Base-by-base conservation (phyloP, 2,329 filamentous ascomycete species). In the Ambrosiella cleistominuta region DNA sequence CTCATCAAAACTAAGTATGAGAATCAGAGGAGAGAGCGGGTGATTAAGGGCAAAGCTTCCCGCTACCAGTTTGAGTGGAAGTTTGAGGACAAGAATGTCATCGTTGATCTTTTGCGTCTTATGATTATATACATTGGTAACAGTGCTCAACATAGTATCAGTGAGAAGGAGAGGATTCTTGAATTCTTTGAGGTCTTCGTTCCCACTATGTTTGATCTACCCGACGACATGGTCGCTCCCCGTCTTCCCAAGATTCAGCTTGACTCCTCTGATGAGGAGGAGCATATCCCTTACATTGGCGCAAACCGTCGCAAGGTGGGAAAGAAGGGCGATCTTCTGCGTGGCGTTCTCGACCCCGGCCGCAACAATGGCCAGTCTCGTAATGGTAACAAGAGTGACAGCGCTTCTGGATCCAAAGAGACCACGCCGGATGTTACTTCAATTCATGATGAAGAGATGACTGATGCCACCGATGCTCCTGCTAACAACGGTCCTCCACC, bases 1-100 rank as follows among this genome's bases (percentile, higher is more conserved):
- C 84, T 93, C 61, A 90, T 97, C 67, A 89, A 93, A 70, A 89
- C 88, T 54, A 94, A 89, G 68, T 86, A 91, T 64, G 90, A 97
- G 68, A 90, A 96, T 70, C 86, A 91, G 67, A 83, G 86, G 66
- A 86, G 86, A 56, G 75, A 83, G 64, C 80, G 83, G 61, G 79
- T 77, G 63, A 75, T 81, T 53, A 81, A 77, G 66, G 75, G 75
- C 63, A 79, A 79, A 61, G 74, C 80, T 5, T 75, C 80, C 13
- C 80, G 79, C 52, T 80, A 85, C 66, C 91, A 95, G 68, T 86
- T 88, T 67, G 74, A 81, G 50, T 91, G 85, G 72, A 75, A 77
- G 15, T 88, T 96, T 64, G 72, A 77, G 37, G 86, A 90, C 64
- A 78, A 81, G 62, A 81, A 82, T 53, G 79, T 88, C 11, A 72